Evolutionary conservation across 352 stramenopile species (phyloP).

Genomic region (Paralagenidium karlingii): DNA sequence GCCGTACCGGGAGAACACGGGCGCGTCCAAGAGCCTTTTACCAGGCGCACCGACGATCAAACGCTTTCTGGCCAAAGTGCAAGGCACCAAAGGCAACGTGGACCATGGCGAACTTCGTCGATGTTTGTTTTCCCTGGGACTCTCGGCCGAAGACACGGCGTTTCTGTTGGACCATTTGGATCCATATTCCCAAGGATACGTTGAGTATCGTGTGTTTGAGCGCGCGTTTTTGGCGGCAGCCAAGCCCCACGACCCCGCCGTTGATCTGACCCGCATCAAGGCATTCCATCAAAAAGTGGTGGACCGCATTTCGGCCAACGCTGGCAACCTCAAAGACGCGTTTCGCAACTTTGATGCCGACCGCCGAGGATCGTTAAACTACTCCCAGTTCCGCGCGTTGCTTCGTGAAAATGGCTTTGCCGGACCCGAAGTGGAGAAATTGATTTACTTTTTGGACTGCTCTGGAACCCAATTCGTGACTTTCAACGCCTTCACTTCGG

Average conservation of each 20-base stretch:
- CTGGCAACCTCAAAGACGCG: conserved; percentile 43
- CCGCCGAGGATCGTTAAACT: conserved; percentile 24
- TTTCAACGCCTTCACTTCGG: conserved; percentile 38
- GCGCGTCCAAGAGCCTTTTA: conserved; percentile 2
- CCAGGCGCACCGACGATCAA: conserved; percentile 17
- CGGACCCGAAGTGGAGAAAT: conserved; percentile 25
- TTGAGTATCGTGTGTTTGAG: no score
- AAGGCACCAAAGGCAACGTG: conserved; percentile 2
- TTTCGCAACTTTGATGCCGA: conserved; percentile 50
- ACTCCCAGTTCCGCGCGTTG: conserved; percentile 30
- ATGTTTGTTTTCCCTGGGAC: conserved; percentile 19
- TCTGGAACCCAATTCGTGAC: conserved; percentile 23
- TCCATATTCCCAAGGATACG: conserved; percentile 2
- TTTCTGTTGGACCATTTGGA: conserved; percentile 17
- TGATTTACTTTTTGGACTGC: conserved; percentile 28
- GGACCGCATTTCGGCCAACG: conserved; percentile 36
- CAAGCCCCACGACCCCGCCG: no score
- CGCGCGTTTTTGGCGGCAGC: no score
- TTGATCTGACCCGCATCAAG: no score
- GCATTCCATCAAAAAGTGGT: conserved; percentile 46
- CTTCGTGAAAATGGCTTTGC: conserved; percentile 41
- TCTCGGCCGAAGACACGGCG: conserved; percentile 13
- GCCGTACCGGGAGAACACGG: conserved; percentile 6
- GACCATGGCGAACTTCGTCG: conserved; percentile 16
- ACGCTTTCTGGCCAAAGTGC: conserved; percentile 8